Percentiles rank a stretch among this genome's conserved stretches.
These are phyloP conservation scores for Lecanoromycetidae sp. DNA, from an alignment of 2,329 filamentous ascomycete genomes.

Conservation along the genomic window DNA sequence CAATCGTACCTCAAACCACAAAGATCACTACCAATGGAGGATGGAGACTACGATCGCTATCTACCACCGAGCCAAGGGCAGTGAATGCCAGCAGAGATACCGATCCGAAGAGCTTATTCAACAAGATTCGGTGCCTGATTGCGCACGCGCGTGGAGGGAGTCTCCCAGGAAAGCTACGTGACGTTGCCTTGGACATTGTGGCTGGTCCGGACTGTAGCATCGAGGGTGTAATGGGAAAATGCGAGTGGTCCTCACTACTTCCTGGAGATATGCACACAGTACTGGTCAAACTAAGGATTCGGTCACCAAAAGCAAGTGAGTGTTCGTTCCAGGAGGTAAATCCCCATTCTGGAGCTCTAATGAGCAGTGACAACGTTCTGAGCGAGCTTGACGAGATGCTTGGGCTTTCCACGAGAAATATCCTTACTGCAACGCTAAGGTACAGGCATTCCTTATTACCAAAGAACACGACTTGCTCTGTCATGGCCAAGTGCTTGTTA, in stretches of 20 bases:
- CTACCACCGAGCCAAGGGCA: background rate
- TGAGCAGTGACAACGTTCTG: conserved; percentile 19
- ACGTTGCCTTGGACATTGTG: conserved; percentile 11
- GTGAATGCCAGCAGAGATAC: conserved; percentile 2
- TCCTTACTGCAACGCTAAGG: conserved; percentile 23
- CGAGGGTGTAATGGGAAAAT: conserved; percentile 13
- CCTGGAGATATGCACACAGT: conserved; percentile 12
- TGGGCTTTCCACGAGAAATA: conserved; percentile 16
- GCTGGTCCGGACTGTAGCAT: conserved; percentile 12
- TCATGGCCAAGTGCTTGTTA: conserved; percentile 2
- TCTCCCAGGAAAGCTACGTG: conserved; percentile 6
- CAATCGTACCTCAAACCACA: conserved; percentile 11
- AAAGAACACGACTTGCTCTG: conserved; percentile 14
- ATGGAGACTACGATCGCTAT: conserved; percentile 16
- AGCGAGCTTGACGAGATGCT: conserved; percentile 24
- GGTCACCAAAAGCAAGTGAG: background rate
- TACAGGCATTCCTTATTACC: conserved; percentile 27
- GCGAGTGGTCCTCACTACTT: background rate
- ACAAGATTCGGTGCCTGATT: conserved; percentile 8
- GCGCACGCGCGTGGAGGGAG: conserved; percentile 13
- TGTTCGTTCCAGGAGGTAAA: background rate
- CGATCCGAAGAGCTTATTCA: conserved; percentile 7
- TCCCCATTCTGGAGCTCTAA: background rate
- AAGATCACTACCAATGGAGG: conserved; percentile 12
- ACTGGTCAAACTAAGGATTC: conserved; percentile 11